phyloP scores from a whole-genome alignment of 352 stramenopile species.

The Globisporangium takayamanum region DNA sequence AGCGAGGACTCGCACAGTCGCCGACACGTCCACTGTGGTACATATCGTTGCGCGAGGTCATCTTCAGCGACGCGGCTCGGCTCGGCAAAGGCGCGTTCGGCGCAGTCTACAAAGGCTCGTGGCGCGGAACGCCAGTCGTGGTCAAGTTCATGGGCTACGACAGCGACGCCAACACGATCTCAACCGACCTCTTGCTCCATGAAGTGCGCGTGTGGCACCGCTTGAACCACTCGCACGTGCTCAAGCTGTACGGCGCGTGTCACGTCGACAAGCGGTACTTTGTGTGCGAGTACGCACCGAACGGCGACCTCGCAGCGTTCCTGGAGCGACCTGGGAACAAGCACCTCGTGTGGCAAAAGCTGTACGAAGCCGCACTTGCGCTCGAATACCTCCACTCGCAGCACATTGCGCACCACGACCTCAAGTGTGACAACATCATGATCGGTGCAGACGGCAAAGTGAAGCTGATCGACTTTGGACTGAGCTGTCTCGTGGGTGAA shows the following conservation, averaged over 20 bases:
- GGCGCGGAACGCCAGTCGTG: not conserved
- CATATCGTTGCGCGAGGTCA: not conserved
- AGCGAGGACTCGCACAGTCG: not conserved
- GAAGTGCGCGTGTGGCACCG: not conserved
- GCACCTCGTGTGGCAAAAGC: not conserved
- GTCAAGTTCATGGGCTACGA: slow-evolving; percentile 6
- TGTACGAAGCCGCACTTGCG: no score
- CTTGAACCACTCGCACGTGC: no score
- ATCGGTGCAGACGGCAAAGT: not conserved
- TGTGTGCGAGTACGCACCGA: not conserved
- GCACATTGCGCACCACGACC: no score
- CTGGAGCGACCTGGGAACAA: not conserved
- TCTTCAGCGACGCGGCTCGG: not conserved
- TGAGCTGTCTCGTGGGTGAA: not conserved
- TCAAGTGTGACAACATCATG: slow-evolving; percentile 21
- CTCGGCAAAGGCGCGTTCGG: slow-evolving; percentile 2
- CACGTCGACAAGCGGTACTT: no score
- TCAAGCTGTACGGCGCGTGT: not conserved
- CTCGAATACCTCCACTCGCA: no score
- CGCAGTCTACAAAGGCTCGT: not conserved
- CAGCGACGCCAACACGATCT: not conserved
- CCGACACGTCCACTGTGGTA: not conserved
- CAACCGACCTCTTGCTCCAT: not conserved
- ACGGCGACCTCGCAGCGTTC: not conserved
- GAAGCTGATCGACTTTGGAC: slow-evolving; percentile 1